Conservation (phyloP, 2,329 filamentous ascomycete genomes). For the Epichloe scottii region DNA sequence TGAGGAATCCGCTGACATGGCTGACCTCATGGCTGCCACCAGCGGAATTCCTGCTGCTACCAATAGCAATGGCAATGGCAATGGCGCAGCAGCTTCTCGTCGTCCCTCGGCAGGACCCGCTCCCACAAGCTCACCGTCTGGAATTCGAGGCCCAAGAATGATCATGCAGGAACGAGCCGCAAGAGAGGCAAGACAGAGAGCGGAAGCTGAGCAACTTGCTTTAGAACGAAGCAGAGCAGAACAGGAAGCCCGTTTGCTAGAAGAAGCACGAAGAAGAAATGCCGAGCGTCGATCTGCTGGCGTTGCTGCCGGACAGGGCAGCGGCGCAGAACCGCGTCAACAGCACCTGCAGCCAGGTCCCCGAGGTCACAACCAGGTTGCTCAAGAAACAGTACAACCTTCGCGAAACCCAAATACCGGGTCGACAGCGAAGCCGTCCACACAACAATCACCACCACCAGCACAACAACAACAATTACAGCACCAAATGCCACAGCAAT, state of each 20-base stretch:
- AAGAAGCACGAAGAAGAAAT: slow-evolving; percentile 43
- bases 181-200: slow-evolving; percentile 58
- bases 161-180: slow-evolving; percentile 82
- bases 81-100: slow-evolving; percentile 30
- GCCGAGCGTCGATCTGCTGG: slow-evolving; percentile 48
- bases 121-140: slow-evolving; percentile 43
- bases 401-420: slow-evolving; percentile 5
- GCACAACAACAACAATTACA: neutral
- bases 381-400: slow-evolving; percentile 14
- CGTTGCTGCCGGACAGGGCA: slow-evolving; percentile 27
- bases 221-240: slow-evolving; percentile 45
- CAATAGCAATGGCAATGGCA: slow-evolving; percentile 35
- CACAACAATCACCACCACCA: slow-evolving; percentile 8
- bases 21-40: slow-evolving; percentile 56
- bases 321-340: slow-evolving; percentile 18
- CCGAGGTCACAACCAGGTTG: slow-evolving; percentile 16
- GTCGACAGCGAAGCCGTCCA: slow-evolving; percentile 7
- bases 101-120: slow-evolving; percentile 36
- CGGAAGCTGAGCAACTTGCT: slow-evolving; percentile 47
- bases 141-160: slow-evolving; percentile 73
- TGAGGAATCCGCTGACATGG: slow-evolving; percentile 89
- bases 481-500: slow-evolving; percentile 2
- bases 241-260: slow-evolving; percentile 39
- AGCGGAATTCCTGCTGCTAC: slow-evolving; percentile 40
- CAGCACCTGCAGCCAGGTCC: slow-evolving; percentile 16